Evolutionary conservation across 2,329 filamentous ascomycete genomes (phyloP), one percentile per base, ranked within the genome.

Genomic region (Clarireedia homoeocarpa): DNA sequence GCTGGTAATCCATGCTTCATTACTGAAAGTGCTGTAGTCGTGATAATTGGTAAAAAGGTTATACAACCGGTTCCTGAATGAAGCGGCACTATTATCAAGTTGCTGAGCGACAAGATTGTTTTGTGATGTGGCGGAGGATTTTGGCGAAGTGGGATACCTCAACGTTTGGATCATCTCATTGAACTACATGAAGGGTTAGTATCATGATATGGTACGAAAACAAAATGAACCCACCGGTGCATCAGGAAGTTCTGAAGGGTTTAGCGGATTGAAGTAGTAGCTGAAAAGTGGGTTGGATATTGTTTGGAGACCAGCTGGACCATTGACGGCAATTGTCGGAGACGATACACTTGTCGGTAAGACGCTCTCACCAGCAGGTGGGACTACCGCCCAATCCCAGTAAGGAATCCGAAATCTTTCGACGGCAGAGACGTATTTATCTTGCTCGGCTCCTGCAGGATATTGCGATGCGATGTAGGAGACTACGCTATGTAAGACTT

Each of bases 11-110:
- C 80, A 85, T 1, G 78, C 81, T 66, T 88, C 83, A 65, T 85
- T 91, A 63, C 84, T 84, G 66, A 90, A 88, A 15, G 79, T 74
- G 15, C 81, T 80, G 66, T 84, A 89, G 61, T 88, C 80, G 47
- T 79, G 74, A 66, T 88, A 89, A 57, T 79, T 82, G 7, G 84
- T 82, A 59, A 88, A 81, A 1, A 90, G 74, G 51, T 82, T 84
- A 63, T 84, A 86, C 1, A 91, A 74, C 12, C 88, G 78, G 60
- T 82, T 76, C 64, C 83, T 79, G 39, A 84, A 75, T 14, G 77
- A 77, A 2, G 73, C 69, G 5, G 81, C 74, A 59, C 78, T 80
- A 26, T 73, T 74, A 59, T 81, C 74, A 15, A 85, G 67, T 15
- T 77, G 74, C 12, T 73, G 65, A 12, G 76, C 79, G 30, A 86